Base-by-base conservation (phyloP, 495 filamentous ascomycete species). In the Terfezia boudieri region DNA sequence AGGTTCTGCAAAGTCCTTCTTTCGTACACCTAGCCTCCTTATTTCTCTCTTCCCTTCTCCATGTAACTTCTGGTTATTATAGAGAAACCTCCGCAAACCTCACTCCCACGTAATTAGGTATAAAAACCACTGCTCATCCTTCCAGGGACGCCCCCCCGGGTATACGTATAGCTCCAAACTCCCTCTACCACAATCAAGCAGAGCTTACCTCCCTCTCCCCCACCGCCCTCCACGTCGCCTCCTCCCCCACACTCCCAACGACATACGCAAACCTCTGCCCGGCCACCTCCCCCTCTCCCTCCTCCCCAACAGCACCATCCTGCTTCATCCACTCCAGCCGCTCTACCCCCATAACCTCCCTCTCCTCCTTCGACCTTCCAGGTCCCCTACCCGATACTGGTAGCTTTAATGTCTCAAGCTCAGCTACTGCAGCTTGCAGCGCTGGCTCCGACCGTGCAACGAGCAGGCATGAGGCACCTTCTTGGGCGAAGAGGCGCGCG, bases 401-500 rank as follows among this genome's bases (percentile, higher is more conserved):
- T 66, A n/a, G 55, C 55, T 16, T 61, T 43, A 20, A 52, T 46
- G 12, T 43, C 51, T 17, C 53, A 50, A 36, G 52, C 52, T 57
- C 48, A 38, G 14, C 36, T 8, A 0, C 26, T 32, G 32, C 69
- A 26, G 70, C 68, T 12, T 63, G 36, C 12, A 85, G 71, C 5
- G 67, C 67, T 14, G 68, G 26, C 14, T 50, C 22, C 36, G 70
- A 58, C 20, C 76, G 68, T 5, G 71, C 76, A 9, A 83, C 66
- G 0, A 86, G 70, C 2, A 79, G 70, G 26, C 73, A 73, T 1
- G 58, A 66, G 35, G 74, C 78, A 20, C 80, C 81, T 54, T 83
- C 73, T 23, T 61, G 60, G 12, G 83, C 76, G 61, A 90, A 82
- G 3, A 76, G 68, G 20, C 68, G 64, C 5, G 85, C 83, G 57